Percentiles rank a stretch among this genome's conserved stretches.
Evolutionary conservation across 2,329 filamentous ascomycete genomes (phyloP).

Genomic region (Pyrenophora teres): DNA sequence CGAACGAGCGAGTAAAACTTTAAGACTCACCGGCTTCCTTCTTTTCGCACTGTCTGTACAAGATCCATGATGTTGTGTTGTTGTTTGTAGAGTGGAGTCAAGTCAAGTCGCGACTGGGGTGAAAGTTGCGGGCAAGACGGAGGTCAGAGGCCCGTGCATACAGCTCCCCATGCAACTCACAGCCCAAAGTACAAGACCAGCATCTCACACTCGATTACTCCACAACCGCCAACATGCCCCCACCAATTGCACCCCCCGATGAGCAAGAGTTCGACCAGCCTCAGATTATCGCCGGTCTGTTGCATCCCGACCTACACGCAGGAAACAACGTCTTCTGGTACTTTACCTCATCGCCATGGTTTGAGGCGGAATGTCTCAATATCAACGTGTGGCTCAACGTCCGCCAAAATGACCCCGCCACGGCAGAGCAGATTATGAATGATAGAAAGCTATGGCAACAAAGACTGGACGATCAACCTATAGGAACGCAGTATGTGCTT

Average conservation of each 20-base stretch:
- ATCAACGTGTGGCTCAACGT: slow-evolving; percentile 58
- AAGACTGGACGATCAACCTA: slow-evolving; percentile 55
- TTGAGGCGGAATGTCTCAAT: slow-evolving; percentile 65
- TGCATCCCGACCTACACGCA: slow-evolving; percentile 28
- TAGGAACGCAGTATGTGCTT: slow-evolving; percentile 65
- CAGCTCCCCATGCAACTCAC: background rate
- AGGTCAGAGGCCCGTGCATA: slow-evolving; percentile 25
- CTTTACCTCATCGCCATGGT: slow-evolving; percentile 67
- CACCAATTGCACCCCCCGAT: slow-evolving; percentile 37
- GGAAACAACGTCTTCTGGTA: slow-evolving; percentile 60
- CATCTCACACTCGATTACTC: slow-evolving; percentile 1
- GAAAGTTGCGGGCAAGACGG: slow-evolving; percentile 31
- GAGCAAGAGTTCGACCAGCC: slow-evolving; percentile 39
- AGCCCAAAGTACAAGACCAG: background rate
- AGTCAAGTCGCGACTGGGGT: background rate
- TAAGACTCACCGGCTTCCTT: slow-evolving; percentile 67
- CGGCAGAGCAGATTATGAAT: slow-evolving; percentile 53
- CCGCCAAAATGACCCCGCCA: slow-evolving; percentile 52
- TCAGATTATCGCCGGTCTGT: slow-evolving; percentile 25
- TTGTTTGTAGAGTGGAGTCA: background rate
- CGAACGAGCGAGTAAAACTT: background rate
- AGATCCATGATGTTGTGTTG: slow-evolving; percentile 74
- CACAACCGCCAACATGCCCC: slow-evolving; percentile 29
- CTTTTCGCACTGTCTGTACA: slow-evolving; percentile 89
- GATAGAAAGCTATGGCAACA: slow-evolving; percentile 63